Evolutionary conservation across 371 early-diverging fungal genomes (phyloP).

Genomic region (Synchytrium microbalum): DNA sequence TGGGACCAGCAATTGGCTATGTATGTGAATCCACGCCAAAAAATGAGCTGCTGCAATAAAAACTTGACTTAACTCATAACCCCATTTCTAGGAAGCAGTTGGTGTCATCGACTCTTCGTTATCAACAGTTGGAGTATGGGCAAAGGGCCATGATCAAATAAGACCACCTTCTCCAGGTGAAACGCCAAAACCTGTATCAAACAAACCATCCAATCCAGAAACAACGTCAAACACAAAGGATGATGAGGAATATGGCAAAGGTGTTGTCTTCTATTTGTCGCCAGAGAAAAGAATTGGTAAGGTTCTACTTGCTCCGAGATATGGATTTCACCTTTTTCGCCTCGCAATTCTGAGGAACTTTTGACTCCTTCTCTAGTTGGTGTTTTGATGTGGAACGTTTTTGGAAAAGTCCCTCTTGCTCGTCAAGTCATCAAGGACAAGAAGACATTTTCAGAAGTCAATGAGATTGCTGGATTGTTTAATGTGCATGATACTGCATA

Average conservation of each 20-base stretch:
- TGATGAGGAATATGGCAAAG: slow-evolving; percentile 57
- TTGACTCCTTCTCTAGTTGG: slow-evolving; percentile 35
- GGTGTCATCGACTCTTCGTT: slow-evolving; percentile 60
- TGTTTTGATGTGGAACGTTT: slow-evolving; percentile 59
- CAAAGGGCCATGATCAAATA: slow-evolving; percentile 51
- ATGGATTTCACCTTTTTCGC: slow-evolving; percentile 11
- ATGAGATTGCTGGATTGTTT: slow-evolving; percentile 9
- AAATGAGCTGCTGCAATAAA: too few species aligned
- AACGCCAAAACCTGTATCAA: slow-evolving; percentile 29
- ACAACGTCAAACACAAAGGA: too few species aligned
- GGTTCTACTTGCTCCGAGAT: slow-evolving; percentile 1
- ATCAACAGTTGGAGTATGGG: slow-evolving; percentile 65
- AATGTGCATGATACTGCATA: not conserved
- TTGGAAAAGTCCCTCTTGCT: slow-evolving; percentile 63
- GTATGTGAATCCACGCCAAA: too few species aligned
- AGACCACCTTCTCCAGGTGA: too few species aligned
- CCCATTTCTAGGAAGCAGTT: too few species aligned
- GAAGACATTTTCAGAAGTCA: slow-evolving; percentile 28
- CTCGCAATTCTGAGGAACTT: not conserved
- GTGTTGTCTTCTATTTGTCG: slow-evolving; percentile 61
- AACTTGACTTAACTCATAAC: too few species aligned
- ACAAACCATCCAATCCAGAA: slow-evolving; percentile 11
- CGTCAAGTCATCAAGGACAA: slow-evolving; percentile 49
- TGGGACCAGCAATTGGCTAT: slow-evolving; percentile 63
- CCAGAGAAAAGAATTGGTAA: slow-evolving; percentile 38